phyloP scores from a whole-genome alignment of 2,329 filamentous ascomycete genomes.

The Trichoderma citrinoviride region DNA sequence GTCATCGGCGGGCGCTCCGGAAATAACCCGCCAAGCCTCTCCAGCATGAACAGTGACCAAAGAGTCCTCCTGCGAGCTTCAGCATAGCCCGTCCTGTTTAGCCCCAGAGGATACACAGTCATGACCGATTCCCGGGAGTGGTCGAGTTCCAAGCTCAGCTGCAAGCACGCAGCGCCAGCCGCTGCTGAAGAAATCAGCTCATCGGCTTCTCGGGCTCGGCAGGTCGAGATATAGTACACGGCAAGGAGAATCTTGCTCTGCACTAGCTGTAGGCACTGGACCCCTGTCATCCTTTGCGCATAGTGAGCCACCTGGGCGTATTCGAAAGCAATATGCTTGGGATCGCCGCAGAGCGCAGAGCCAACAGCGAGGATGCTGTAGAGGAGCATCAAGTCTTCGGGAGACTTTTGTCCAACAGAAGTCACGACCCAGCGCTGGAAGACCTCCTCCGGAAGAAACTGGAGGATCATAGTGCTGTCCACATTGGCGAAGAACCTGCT shows the following conservation, averaged over 20 bases:
- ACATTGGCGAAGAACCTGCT: conserved; percentile 44
- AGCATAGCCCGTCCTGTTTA: conserved; percentile 56
- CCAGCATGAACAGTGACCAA: conserved; percentile 69
- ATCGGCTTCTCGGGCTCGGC: conserved; percentile 58
- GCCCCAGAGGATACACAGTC: conserved; percentile 52
- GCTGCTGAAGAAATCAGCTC: conserved; percentile 63
- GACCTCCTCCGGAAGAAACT: conserved; percentile 41
- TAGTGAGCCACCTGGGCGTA: conserved; percentile 55
- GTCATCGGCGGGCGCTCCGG: conserved; percentile 54
- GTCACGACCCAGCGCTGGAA: conserved; percentile 40
- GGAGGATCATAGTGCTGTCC: conserved; percentile 42
- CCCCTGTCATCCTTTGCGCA: conserved; percentile 41
- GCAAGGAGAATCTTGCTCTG: conserved; percentile 66
- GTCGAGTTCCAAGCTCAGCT: conserved; percentile 61
- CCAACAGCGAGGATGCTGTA: conserved; percentile 45
- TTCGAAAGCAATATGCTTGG: conserved; percentile 38
- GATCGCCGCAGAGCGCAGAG: conserved; percentile 39
- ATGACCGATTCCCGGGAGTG: conserved; percentile 42
- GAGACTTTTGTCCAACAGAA: conserved; percentile 37
- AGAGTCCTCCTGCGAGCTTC: conserved; percentile 70
- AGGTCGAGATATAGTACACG: conserved; percentile 62
- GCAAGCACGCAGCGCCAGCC: conserved; percentile 56
- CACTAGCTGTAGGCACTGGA: conserved; percentile 55
- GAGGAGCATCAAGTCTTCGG: conserved; percentile 47
- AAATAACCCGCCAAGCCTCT: conserved; percentile 62